Evolutionary conservation across 169 alveolate species (phyloP).

Genomic region (Prorocentrum cordatum): DNA sequence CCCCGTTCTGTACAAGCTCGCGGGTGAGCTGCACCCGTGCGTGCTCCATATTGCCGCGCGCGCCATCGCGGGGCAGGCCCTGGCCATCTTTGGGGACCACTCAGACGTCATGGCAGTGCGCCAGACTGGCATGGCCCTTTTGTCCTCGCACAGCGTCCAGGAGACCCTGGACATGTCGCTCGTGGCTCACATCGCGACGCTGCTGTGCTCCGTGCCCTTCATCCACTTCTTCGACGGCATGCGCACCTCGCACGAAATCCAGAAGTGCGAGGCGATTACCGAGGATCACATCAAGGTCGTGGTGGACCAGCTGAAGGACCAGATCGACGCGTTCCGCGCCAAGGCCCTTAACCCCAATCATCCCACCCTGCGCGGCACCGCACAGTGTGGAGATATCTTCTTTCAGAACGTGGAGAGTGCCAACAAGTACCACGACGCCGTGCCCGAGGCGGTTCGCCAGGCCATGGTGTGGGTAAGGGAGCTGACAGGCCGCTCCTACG

Average conservation of each 20-base stretch:
- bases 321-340: conserved; percentile 38
- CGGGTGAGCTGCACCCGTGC: conserved; percentile 76
- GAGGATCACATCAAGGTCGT: not conserved
- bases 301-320: not conserved
- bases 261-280: conserved; percentile 61
- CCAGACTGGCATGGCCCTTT: conserved; percentile 73
- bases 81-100: conserved; percentile 76
- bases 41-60: conserved; percentile 76
- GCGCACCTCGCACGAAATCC: conserved; percentile 75
- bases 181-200: conserved; percentile 74
- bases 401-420: conserved; percentile 74
- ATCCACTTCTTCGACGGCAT: conserved; percentile 76
- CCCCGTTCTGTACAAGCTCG: conserved; percentile 76
- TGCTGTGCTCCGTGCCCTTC: conserved; percentile 75
- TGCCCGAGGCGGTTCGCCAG: conserved; percentile 70
- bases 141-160: conserved; percentile 75
- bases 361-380: conserved; percentile 75
- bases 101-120: conserved; percentile 76
- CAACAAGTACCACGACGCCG: conserved; percentile 72
- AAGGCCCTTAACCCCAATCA: conserved; percentile 73
- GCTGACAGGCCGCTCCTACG: conserved; percentile 73
- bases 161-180: conserved; percentile 74
- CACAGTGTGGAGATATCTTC: conserved; percentile 74
- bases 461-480: conserved; percentile 71
- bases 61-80: conserved; percentile 75